Conservation (phyloP, 306 rosid genomes). For the Vicia faba region DNA sequence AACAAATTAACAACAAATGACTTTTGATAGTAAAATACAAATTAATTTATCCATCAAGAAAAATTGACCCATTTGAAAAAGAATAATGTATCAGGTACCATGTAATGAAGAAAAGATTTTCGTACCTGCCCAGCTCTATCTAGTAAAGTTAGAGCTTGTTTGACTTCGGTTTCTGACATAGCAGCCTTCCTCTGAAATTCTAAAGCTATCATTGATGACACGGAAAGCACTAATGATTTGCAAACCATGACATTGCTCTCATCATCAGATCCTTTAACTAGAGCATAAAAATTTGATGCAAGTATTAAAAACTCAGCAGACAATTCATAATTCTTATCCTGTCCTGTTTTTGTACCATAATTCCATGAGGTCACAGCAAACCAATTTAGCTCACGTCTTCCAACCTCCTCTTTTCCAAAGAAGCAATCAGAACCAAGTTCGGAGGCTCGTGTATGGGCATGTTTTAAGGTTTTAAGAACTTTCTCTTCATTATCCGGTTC, state of each 20-base stretch:
- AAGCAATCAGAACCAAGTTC: constrained; percentile 69
- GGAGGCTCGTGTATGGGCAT: constrained; percentile 58
- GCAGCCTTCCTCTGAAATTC: constrained; percentile 64
- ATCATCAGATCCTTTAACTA: constrained; percentile 54
- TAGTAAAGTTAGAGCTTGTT: constrained; percentile 63
- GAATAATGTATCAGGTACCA: constrained; percentile 12
- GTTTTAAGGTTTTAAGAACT: constrained; percentile 62
- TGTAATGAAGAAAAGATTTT: constrained; percentile 21
- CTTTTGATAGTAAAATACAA: constrained; percentile 1
- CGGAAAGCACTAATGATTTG: constrained; percentile 69
- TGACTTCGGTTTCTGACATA: constrained; percentile 70
- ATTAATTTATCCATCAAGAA: constrained; percentile 10
- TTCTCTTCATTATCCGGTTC: constrained; percentile 67
- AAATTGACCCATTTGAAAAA: constrained; percentile 27
- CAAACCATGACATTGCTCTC: constrained; percentile 60
- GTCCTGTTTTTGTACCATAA: constrained; percentile 72
- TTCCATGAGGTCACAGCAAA: constrained; percentile 91
- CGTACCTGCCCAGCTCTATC: constrained; percentile 91
- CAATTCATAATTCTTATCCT: constrained; percentile 61
- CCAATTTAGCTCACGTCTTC: constrained; percentile 89
- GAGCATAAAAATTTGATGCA: constrained; percentile 69
- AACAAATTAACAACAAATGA: constrained; percentile 9
- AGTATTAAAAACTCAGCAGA: constrained; percentile 71
- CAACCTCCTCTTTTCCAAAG: constrained; percentile 85
- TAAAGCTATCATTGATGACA: constrained; percentile 72